These are phyloP conservation scores for Chloris gayana DNA, from an alignment of 176 grass and related monocot genomes.

Conservation along the genomic window DNA sequence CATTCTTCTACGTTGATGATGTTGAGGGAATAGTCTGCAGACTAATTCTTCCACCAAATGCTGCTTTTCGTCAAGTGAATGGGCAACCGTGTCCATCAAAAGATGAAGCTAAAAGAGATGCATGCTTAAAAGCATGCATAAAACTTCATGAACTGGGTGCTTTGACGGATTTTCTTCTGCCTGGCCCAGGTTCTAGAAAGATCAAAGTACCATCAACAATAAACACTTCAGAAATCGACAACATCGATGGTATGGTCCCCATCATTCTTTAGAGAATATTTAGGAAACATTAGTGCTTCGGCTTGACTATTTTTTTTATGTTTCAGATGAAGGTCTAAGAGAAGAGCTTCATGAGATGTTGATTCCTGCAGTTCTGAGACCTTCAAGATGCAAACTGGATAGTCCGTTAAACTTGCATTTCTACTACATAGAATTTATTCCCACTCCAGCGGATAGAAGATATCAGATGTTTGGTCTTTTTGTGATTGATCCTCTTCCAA, in stretches of 20 bases:
- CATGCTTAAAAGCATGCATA: conserved; percentile 80
- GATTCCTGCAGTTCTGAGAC: conserved; percentile 67
- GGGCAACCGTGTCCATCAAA: conserved; percentile 67
- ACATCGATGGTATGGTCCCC: conserved; percentile 50
- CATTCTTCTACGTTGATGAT: conserved; percentile 72
- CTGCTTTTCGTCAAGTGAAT: conserved; percentile 77
- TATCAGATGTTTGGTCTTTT: conserved; percentile 96
- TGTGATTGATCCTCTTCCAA: conserved; percentile 67
- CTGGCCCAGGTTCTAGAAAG: conserved; percentile 59
- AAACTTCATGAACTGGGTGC: conserved; percentile 78
- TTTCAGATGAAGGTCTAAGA: conserved; percentile 84
- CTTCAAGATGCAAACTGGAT: conserved; percentile 50
- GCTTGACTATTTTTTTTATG: conserved; percentile 37
- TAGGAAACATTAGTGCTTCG: conserved; percentile 30
- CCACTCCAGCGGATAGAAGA: conserved; percentile 71
- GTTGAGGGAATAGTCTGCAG: conserved; percentile 64
- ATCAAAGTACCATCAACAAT: conserved; percentile 41
- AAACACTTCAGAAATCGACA: conserved; percentile 47
- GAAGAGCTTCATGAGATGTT: conserved; percentile 93
- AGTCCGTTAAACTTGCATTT: conserved; percentile 61
- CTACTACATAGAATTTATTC: conserved; percentile 85
- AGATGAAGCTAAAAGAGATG: conserved; percentile 89
- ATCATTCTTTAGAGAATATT: conserved; percentile 30
- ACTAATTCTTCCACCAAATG: conserved; percentile 90
- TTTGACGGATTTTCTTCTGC: conserved; percentile 95